Base-by-base conservation (phyloP, 345 rosid genomes). In the Populus nigra region DNA sequence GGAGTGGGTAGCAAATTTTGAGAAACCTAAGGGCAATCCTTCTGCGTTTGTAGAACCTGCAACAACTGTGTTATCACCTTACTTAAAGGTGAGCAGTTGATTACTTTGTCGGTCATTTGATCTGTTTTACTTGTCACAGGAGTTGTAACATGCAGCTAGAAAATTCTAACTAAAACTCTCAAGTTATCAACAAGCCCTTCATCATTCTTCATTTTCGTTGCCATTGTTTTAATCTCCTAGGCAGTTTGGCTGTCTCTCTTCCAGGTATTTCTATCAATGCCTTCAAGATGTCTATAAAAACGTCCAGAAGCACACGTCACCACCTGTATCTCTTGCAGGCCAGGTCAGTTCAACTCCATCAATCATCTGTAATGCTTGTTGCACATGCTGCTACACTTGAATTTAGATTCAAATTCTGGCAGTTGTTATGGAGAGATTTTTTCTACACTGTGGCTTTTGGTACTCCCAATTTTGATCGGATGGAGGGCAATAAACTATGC, bases 221-320 rank as follows among this genome's bases (percentile, higher is more conserved):
- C 59, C 55, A 35, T 38, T 31, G 67, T 78, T 68, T 57, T 81
- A 57, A 83, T 81, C 79, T 78, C 27, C 78, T 83, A 69, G 79
- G 90, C 90, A 95, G 98, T 95, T 95, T 83, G 99, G 99, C 45
- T 95, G 99, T 84, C 94, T 95, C 73, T 95, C 99, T 83, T 91
- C 98, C 81, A 91, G 99, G 83, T 92, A 91, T 82, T 93, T 93
- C 84, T 95, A 91, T 80, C 99, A 91, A 75, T 86, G 99, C 85
- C 84, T 95, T 66, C 83, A 82, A 77, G 91, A 81, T 75, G 79
- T 90, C 72, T 90, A 92, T 73, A 88, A 89, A 74, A 81, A 82
- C 78, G 88, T 87, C n/a, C 84, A 86, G 81, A 89, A 80, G 84
- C 97, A 93, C 82, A 81, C 96, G 16, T 88, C 88, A 23, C 99